phyloP scores from a whole-genome alignment of 2,329 filamentous ascomycete genomes.

The Dissoconium aciculare region DNA sequence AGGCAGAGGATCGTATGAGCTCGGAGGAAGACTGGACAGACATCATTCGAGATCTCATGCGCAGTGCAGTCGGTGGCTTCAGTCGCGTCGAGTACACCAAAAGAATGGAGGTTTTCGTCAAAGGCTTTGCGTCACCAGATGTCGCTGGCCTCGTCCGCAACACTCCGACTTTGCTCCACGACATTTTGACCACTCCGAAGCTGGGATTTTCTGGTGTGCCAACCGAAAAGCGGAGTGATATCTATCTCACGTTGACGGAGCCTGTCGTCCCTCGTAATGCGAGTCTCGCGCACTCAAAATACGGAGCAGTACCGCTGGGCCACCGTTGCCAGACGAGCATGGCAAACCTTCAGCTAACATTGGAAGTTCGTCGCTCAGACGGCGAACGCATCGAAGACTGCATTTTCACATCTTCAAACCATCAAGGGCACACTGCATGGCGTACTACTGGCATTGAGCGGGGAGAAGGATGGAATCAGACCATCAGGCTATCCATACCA shows the following conservation, averaged over 20 bases:
- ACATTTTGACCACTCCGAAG: slow-evolving; percentile 65
- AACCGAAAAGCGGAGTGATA: slow-evolving; percentile 76
- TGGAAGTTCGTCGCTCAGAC: slow-evolving; percentile 67
- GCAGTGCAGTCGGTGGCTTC: slow-evolving; percentile 58
- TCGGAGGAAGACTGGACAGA: slow-evolving; percentile 55
- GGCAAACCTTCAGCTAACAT: slow-evolving; percentile 67
- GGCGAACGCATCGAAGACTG: slow-evolving; percentile 78
- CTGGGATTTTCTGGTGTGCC: slow-evolving; percentile 91
- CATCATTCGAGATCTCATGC: slow-evolving; percentile 56
- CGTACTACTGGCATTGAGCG: slow-evolving; percentile 67
- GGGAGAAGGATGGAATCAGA: slow-evolving; percentile 76
- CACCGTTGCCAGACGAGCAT: slow-evolving; percentile 42
- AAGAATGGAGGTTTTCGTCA: slow-evolving; percentile 63
- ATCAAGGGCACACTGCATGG: slow-evolving; percentile 66
- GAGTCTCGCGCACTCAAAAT: slow-evolving; percentile 53
- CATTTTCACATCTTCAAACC: slow-evolving; percentile 76
- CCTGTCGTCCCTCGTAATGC: slow-evolving; percentile 58
- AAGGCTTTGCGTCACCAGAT: slow-evolving; percentile 62
- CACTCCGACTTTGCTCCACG: slow-evolving; percentile 75
- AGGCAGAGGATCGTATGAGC: slow-evolving; percentile 41
- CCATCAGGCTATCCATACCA: slow-evolving; percentile 63
- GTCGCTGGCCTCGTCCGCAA: slow-evolving; percentile 67
- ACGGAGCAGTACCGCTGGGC: slow-evolving; percentile 62
- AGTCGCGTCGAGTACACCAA: slow-evolving; percentile 39
- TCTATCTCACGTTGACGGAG: slow-evolving; percentile 75